phyloP scores from a whole-genome alignment of 345 rosid genomes.

The Toxicodendron radicans region DNA sequence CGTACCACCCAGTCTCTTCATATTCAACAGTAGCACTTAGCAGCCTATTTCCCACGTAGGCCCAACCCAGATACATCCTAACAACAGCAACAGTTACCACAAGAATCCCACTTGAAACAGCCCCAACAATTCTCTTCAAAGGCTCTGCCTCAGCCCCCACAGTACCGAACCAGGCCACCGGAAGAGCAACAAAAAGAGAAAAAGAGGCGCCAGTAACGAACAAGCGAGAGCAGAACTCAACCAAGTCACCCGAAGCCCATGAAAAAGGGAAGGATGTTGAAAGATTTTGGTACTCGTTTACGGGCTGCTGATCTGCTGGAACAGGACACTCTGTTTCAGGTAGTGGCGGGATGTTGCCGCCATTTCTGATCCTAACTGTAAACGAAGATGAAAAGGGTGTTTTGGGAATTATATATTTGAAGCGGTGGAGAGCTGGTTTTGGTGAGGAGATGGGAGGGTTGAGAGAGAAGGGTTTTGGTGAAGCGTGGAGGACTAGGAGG shows the following conservation, averaged over 20 bases:
- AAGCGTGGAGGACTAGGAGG: slow-evolving; percentile 28
- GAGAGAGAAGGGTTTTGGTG: slow-evolving; percentile 18
- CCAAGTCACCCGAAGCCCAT: slow-evolving; percentile 66
- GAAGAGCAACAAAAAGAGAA: slow-evolving; percentile 64
- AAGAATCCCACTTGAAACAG: slow-evolving; percentile 71
- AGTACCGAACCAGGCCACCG: slow-evolving; percentile 84
- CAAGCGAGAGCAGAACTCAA: slow-evolving; percentile 57
- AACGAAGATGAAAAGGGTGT: slow-evolving; percentile 17
- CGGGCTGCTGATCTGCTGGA: slow-evolving; percentile 78
- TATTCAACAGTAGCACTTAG: slow-evolving; percentile 97
- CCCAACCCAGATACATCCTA: slow-evolving; percentile 98
- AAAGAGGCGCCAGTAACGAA: slow-evolving; percentile 74
- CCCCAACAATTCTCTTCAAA: slow-evolving; percentile 50
- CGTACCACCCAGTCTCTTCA: slow-evolving; percentile 98
- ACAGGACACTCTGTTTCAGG: slow-evolving; percentile 87
- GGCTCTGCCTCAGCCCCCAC: slow-evolving; percentile 70
- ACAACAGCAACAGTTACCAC: slow-evolving; percentile 82
- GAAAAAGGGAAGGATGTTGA: slow-evolving; percentile 85
- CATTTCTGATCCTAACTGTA: slow-evolving; percentile 28
- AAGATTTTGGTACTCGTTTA: slow-evolving; percentile 80
- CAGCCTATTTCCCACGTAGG: slow-evolving; percentile 91
- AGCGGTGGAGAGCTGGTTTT: slow-evolving; percentile 17
- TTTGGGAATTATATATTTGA: slow-evolving; percentile 18
- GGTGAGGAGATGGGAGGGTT: slow-evolving; percentile 22
- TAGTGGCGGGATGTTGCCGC: slow-evolving; percentile 48